Percentiles rank a stretch among this genome's conserved stretches.
phyloP scores from a whole-genome alignment of 108 stramenopile genomes.

The Skeletonema potamos region DNA sequence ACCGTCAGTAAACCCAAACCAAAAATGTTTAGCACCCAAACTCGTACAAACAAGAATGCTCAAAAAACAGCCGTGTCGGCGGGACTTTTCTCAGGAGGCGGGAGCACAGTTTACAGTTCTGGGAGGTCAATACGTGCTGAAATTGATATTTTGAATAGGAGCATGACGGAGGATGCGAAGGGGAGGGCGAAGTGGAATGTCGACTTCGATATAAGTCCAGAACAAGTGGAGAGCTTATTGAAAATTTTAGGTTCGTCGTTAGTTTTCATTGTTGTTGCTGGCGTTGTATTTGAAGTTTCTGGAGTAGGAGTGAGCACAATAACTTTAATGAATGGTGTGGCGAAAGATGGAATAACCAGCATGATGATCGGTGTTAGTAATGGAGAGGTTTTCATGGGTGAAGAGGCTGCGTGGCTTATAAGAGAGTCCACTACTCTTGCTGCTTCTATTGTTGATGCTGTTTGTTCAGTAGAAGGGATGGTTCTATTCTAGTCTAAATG shows the following conservation, averaged over 20 bases:
- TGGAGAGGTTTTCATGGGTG: constrained; percentile 18
- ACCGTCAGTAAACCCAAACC: neutral
- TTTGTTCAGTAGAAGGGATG: constrained; percentile 22
- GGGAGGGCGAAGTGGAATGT: neutral
- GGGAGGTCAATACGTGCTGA: constrained; percentile 33
- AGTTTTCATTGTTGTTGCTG: neutral
- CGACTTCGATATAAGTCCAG: neutral
- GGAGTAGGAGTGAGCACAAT: constrained; percentile 14
- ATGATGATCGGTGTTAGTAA: constrained; percentile 8
- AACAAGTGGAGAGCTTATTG: constrained; percentile 8
- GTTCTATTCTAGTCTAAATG: neutral
- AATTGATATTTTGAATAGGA: constrained; percentile 24
- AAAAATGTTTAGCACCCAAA: constrained; percentile 3
- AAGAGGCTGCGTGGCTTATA: constrained; percentile 25
- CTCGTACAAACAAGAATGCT: neutral
- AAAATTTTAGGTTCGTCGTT: constrained; percentile 2
- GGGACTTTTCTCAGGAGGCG: constrained; percentile 26
- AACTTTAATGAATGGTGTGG: constrained; percentile 9
- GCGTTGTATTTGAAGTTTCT: constrained; percentile 1
- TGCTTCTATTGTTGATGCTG: constrained; percentile 6
- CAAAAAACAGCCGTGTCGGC: constrained; percentile 10
- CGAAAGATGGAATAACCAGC: constrained; percentile 10
- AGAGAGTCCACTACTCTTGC: constrained; percentile 12
- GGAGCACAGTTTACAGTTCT: constrained; percentile 34
- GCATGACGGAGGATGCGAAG: constrained; percentile 1